Conservation (phyloP, 768 basidiomycete species). For the Collybia nuda region DNA sequence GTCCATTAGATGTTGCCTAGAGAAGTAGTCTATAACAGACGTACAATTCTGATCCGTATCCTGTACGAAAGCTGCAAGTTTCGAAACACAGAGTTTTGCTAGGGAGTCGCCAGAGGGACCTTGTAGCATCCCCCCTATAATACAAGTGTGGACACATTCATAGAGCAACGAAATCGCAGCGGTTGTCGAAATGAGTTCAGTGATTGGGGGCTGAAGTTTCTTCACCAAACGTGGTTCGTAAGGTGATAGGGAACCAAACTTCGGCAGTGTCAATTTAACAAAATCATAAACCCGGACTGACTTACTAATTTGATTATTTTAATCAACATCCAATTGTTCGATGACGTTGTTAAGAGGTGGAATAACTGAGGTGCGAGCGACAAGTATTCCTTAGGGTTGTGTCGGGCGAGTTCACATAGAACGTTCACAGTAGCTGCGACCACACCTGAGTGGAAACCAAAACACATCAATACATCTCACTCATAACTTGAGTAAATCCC, state of each 20-base stretch:
- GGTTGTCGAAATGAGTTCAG: slow-evolving; percentile 93
- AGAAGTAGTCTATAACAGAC: slow-evolving; percentile 27
- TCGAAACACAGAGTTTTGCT: slow-evolving; percentile 88
- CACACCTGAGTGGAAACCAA: slow-evolving; percentile 55
- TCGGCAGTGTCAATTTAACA: slow-evolving; percentile 8
- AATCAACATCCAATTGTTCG: slow-evolving; percentile 99
- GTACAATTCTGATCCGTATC: slow-evolving; percentile 94
- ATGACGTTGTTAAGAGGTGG: slow-evolving; percentile 87
- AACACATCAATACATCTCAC: background rate
- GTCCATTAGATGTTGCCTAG: slow-evolving; percentile 7
- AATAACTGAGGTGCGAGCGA: slow-evolving; percentile 90
- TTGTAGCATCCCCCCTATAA: slow-evolving; percentile 94
- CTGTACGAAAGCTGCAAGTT: slow-evolving; percentile 87
- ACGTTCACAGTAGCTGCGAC: slow-evolving; percentile 94
- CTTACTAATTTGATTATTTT: slow-evolving; percentile 93
- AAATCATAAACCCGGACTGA: background rate
- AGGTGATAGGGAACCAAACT: slow-evolving; percentile 95
- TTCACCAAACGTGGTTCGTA: slow-evolving; percentile 91
- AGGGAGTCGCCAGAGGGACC: slow-evolving; percentile 74
- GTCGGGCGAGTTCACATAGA: slow-evolving; percentile 86
- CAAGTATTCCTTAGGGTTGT: slow-evolving; percentile 78
- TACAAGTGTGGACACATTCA: slow-evolving; percentile 98
- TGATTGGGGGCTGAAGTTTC: slow-evolving; percentile 92
- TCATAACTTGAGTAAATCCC: background rate
- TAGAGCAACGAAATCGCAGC: slow-evolving; percentile 94